Conservation (phyloP, 2,329 filamentous ascomycete genomes). For the Arthrobotrys iridis region DNA sequence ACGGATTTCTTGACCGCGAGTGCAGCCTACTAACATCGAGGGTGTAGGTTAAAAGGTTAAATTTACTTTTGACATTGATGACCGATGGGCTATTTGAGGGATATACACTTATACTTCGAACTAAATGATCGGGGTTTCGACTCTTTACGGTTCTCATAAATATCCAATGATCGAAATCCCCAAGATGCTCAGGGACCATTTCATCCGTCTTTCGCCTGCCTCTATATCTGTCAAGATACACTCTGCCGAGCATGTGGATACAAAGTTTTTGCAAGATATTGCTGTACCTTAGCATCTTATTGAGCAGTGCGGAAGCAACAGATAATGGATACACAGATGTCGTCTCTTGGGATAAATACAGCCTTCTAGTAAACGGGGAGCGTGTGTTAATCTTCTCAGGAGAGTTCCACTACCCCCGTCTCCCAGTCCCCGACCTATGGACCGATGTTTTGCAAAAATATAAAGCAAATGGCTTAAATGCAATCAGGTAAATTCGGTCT, state of each 20-base stretch:
- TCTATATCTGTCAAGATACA: too few relatives aligned
- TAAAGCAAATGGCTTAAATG: conserved; percentile 66
- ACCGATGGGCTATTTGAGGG: not conserved
- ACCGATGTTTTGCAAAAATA: conserved; percentile 67
- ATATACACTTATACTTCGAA: too few relatives aligned
- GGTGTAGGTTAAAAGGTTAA: too few relatives aligned
- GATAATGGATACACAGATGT: conserved; percentile 63
- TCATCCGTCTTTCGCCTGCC: not conserved
- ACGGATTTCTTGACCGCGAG: too few relatives aligned
- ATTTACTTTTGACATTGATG: too few relatives aligned
- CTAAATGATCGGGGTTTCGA: too few relatives aligned
- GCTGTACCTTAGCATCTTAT: conserved; percentile 54
- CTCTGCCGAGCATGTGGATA: too few relatives aligned
- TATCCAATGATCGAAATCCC: not conserved
- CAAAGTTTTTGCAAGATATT: conserved; percentile 16
- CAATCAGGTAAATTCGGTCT: conserved; percentile 62
- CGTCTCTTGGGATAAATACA: conserved; percentile 68
- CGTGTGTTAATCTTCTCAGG: conserved; percentile 65
- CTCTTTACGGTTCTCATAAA: too few relatives aligned
- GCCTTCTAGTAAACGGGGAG: conserved; percentile 65
- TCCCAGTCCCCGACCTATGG: conserved; percentile 68
- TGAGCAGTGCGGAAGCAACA: conserved; percentile 59
- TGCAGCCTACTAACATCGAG: too few relatives aligned
- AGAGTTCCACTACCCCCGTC: conserved; percentile 68
- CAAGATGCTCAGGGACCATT: not conserved